phyloP scores from a whole-genome alignment of 129 eudicot genomes.

The Smallanthus sonchifolius region DNA sequence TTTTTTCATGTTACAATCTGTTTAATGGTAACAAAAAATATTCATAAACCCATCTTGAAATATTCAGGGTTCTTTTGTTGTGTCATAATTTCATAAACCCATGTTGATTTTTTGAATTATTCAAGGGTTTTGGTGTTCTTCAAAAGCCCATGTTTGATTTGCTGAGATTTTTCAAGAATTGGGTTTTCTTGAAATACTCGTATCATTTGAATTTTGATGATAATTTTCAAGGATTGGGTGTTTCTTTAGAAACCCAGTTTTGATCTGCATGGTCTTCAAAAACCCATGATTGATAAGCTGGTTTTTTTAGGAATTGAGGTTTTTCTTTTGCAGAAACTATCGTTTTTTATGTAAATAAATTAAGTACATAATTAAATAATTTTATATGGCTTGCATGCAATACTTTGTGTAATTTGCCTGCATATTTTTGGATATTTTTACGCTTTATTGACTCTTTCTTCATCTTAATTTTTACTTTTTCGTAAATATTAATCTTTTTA shows the following conservation, averaged over 20 bases:
- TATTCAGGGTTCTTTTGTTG: not conserved
- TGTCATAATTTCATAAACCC: slow-evolving; percentile 8
- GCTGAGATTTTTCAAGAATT: not conserved
- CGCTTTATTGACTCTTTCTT: slow-evolving; percentile 19
- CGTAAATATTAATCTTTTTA: slow-evolving; percentile 17
- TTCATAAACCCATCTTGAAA: not conserved
- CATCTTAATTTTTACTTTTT: slow-evolving; percentile 8
- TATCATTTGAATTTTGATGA: not conserved
- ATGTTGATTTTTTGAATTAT: not conserved
- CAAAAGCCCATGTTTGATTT: not conserved
- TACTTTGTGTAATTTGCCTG: slow-evolving; percentile 13
- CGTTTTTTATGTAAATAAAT: not conserved
- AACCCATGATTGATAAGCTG: not conserved
- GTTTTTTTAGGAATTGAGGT: too few species aligned
- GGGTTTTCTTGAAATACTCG: slow-evolving; percentile 1
- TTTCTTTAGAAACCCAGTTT: slow-evolving; percentile 1
- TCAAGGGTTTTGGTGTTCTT: not conserved
- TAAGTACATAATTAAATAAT: not conserved
- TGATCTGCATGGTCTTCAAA: not conserved
- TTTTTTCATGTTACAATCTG: too few species aligned
- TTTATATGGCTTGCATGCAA: slow-evolving; percentile 32
- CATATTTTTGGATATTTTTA: slow-evolving; percentile 11
- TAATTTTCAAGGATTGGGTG: slow-evolving; percentile 4
- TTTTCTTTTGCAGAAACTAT: not conserved
- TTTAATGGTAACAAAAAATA: too few species aligned